These are phyloP conservation scores for Alternaria burnsii DNA, from an alignment of 2,329 filamentous ascomycete species.

Conservation along the genomic window DNA sequence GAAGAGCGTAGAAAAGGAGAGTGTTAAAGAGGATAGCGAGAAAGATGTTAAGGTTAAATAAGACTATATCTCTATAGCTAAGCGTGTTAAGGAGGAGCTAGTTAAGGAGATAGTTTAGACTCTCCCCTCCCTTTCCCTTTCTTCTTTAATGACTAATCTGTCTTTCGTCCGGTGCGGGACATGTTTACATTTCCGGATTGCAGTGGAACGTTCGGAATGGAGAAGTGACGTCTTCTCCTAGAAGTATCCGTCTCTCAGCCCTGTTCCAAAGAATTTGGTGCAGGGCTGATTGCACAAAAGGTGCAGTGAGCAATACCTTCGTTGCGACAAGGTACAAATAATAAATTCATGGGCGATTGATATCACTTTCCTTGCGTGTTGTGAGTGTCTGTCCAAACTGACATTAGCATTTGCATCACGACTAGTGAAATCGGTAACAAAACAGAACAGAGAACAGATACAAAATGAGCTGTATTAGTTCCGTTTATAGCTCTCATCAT, in stretches of 20 bases:
- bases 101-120: neutral
- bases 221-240: too few relatives aligned
- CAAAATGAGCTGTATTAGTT: neutral
- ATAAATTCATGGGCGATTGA: neutral
- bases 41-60: neutral
- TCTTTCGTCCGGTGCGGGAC: too few relatives aligned
- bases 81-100: conserved; percentile 13
- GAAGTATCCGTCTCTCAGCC: too few relatives aligned
- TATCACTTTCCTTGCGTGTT: too few relatives aligned
- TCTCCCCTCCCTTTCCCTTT: neutral
- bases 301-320: neutral
- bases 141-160: too few relatives aligned
- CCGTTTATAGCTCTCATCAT: conserved; percentile 6
- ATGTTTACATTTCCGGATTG: too few relatives aligned
- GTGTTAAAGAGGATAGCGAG: neutral
- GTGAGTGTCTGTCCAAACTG: neutral
- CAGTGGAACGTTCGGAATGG: too few relatives aligned
- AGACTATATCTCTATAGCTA: neutral
- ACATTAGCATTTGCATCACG: neutral
- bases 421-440: neutral
- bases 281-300: neutral
- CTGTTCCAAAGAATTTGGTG: too few relatives aligned
- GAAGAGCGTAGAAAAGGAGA: conserved; percentile 1
- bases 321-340: neutral
- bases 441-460: neutral